Base-by-base conservation (phyloP, 1,139 yeast species). In the Candida frijolesensis region DNA sequence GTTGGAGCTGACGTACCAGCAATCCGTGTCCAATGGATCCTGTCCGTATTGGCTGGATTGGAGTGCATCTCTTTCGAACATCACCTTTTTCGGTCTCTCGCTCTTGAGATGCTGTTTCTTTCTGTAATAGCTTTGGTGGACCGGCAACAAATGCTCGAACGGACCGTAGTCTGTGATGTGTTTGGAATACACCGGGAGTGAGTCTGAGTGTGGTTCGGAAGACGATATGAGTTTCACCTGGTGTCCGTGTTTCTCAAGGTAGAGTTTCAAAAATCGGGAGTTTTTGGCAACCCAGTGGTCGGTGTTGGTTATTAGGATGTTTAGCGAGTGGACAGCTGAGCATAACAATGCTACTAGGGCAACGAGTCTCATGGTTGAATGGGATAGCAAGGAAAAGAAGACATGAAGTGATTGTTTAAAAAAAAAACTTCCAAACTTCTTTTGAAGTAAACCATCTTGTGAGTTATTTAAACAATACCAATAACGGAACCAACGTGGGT, bases 201-300 rank as follows among this genome's bases (percentile, higher is more conserved):
- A 18, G 27, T 48, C 45, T 9, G 46, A 47, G 34, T 66, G 62
- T 52, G 70, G 63, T 44, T 71, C 63, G 0, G 78, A 73, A 8
- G 37, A 34, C 19, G 68, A 77, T 38, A 71, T 66, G 43, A 70
- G 59, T 11, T 62, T 52, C 16, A 72, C 77, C 3, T 58, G 62
- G 51, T 73, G 78, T 11, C 50, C 42, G 10, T 65, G 61, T 9
- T 59, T 61, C 34, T 51, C 53, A 30, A 73, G 58, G 3, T 63
- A 61, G 2, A 62, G 51, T 50, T 71, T 66, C 46, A 73, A 59
- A 42, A 57, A 60, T 19, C 78, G 58, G 14, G 66, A 56, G 52
- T 72, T 70, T 49, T 68, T 71, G 18, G 73, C 63, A 7, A 70
- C 77, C 78, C 78, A 73, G n/a, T 72, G 66, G 54, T 73, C 76